These are phyloP conservation scores for Croton laevigatus DNA, from an alignment of 441 rosid genomes.

Conservation along the genomic window DNA sequence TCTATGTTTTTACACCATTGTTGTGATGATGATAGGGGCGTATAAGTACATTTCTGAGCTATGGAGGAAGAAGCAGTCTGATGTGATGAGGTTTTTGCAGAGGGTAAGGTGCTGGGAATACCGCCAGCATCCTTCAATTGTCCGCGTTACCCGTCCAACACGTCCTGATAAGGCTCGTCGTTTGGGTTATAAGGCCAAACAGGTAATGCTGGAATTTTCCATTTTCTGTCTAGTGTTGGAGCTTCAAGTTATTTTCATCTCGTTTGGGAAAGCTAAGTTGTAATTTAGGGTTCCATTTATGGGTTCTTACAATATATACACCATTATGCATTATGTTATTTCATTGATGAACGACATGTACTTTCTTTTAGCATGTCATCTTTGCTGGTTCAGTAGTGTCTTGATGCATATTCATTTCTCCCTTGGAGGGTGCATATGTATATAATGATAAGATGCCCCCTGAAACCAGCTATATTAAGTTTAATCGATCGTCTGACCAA, in stretches of 20 bases:
- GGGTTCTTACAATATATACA: background rate
- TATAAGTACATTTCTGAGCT: conserved; percentile 67
- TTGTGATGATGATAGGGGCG: conserved; percentile 39
- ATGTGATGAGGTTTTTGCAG: conserved; percentile 68
- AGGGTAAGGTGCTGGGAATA: conserved; percentile 78
- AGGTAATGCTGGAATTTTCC: conserved; percentile 24
- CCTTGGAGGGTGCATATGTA: conserved; percentile 18
- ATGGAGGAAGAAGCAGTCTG: conserved; percentile 78
- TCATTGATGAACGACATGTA: background rate
- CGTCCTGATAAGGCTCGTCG: conserved; percentile 73
- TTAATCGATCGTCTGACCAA: conserved; percentile 38
- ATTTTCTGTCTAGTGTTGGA: background rate
- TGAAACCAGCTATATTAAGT: conserved; percentile 43
- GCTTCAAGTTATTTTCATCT: background rate
- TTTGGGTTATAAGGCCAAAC: conserved; percentile 68
- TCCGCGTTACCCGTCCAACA: conserved; percentile 52
- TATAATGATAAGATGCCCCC: conserved; percentile 41
- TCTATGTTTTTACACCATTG: background rate
- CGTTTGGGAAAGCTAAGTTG: background rate
- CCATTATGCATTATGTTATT: background rate
- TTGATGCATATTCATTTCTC: conserved; percentile 25
- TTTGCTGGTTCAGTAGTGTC: conserved; percentile 41
- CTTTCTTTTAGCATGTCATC: background rate
- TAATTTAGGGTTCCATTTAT: too few relatives aligned
- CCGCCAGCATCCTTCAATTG: conserved; percentile 64